A percentile compares a stretch with the other conserved stretches of the same genome.
phyloP scores from a whole-genome alignment of 179 eudicot species.

The Corrigiola litoralis region DNA sequence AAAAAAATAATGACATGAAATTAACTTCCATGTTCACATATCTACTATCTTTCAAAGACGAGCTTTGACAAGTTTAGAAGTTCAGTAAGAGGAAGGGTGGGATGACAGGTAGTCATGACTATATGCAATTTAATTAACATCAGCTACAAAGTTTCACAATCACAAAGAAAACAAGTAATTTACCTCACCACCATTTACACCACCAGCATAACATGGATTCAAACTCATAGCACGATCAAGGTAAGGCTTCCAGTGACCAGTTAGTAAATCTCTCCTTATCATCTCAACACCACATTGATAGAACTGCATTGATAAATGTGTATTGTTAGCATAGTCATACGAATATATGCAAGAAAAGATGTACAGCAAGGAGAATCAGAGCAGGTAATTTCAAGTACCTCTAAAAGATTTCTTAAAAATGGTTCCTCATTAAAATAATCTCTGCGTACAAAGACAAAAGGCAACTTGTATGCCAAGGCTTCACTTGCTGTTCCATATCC shows the following conservation, averaged over 20 bases:
- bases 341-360: conserved; percentile 1
- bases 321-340: not conserved
- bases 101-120: not conserved
- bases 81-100: not conserved
- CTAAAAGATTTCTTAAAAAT: conserved; percentile 89
- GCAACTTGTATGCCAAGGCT: conserved; percentile 92
- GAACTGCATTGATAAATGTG: conserved; percentile 36
- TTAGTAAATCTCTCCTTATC: conserved; percentile 95
- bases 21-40: no score
- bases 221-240: conserved; percentile 90
- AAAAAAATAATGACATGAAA: no score
- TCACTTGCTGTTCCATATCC: conserved; percentile 99
- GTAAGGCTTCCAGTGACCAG: conserved; percentile 96
- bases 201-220: conserved; percentile 92
- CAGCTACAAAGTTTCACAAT: not conserved
- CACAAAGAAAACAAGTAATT: not conserved
- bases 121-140: not conserved
- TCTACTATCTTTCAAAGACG: not conserved
- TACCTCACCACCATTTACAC: conserved; percentile 93
- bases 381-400: conserved; percentile 38
- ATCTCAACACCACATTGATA: conserved; percentile 98
- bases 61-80: not conserved
- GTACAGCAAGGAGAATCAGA: not conserved
- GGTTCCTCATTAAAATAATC: conserved; percentile 99
- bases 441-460: conserved; percentile 95